A percentile compares a stretch with the other conserved stretches of the same genome.
These are phyloP conservation scores for Wickerhamomyces chambardii DNA, from an alignment of 805 yeast species.

Conservation along the genomic window DNA sequence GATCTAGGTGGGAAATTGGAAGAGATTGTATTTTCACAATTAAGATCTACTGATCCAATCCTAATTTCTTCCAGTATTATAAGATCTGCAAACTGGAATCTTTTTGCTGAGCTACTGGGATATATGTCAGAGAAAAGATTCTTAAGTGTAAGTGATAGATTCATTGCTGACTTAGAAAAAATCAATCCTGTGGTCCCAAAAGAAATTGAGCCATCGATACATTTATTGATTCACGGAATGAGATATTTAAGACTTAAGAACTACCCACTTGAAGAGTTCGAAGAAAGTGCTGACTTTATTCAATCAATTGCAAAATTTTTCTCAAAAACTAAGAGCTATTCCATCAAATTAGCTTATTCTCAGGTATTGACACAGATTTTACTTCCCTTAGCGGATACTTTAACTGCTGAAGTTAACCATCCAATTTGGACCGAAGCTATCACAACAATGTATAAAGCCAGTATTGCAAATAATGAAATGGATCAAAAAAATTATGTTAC, in stretches of 20 bases:
- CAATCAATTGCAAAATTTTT: conserved; percentile 83
- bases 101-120: conserved; percentile 83
- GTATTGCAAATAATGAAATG: conserved; percentile 33
- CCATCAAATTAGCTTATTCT: conserved; percentile 69
- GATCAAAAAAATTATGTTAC: conserved; percentile 54
- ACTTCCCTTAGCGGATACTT: conserved; percentile 72
- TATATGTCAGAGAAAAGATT: conserved; percentile 83
- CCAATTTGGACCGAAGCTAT: conserved; percentile 92
- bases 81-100: conserved; percentile 88
- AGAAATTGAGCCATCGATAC: conserved; percentile 53
- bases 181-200: conserved; percentile 45
- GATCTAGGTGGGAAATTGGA: conserved; percentile 79
- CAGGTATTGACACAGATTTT: conserved; percentile 73
- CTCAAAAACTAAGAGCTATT: conserved; percentile 50
- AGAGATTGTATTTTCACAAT: conserved; percentile 87
- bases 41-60: conserved; percentile 79
- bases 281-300: conserved; percentile 88
- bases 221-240: conserved; percentile 86
- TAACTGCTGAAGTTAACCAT: conserved; percentile 93
- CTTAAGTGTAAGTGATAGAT: conserved; percentile 83
- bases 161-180: conserved; percentile 87
- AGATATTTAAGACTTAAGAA: conserved; percentile 68
- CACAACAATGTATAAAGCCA: conserved; percentile 40
- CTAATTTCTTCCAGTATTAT: conserved; percentile 59
- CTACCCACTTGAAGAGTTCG: conserved; percentile 83